Evolutionary conservation across 257 asterid genomes (phyloP).

Genomic region (Primulina huaijiensis): DNA sequence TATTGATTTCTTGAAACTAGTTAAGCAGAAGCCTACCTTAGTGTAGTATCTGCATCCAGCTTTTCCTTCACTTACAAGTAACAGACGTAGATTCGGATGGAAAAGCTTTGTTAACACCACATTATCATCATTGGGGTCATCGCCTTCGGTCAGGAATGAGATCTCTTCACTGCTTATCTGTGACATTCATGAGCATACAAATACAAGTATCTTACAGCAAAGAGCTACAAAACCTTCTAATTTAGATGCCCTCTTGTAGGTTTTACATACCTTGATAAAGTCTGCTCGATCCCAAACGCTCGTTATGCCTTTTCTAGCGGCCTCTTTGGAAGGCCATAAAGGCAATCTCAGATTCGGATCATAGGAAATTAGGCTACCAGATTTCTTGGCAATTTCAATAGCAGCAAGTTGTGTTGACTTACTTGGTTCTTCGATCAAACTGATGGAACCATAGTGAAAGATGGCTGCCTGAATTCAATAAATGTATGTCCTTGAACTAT

Average conservation of each 20-base stretch:
- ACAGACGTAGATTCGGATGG: conserved; percentile 66
- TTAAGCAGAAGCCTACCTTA: conserved; percentile 44
- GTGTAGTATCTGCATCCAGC: conserved; percentile 89
- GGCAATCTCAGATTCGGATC: conserved; percentile 93
- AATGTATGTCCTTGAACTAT: conserved; percentile 17
- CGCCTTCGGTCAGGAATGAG: conserved; percentile 70
- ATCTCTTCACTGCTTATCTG: conserved; percentile 93
- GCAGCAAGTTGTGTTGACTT: conserved; percentile 81
- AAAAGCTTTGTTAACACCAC: conserved; percentile 78
- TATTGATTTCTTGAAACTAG: conserved; percentile 4
- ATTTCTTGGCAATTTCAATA: conserved; percentile 65
- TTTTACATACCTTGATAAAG: conserved; percentile 63
- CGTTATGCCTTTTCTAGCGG: conserved; percentile 79
- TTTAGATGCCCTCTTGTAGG: background rate
- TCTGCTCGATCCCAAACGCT: conserved; percentile 81
- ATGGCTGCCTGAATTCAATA: conserved; percentile 61
- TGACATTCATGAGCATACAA: conserved; percentile 21
- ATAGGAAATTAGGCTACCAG: conserved; percentile 78
- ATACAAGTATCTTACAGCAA: background rate
- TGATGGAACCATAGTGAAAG: conserved; percentile 90
- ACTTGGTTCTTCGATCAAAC: conserved; percentile 89
- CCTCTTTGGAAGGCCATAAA: conserved; percentile 87
- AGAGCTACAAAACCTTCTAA: conserved; percentile 2
- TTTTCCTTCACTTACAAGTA: conserved; percentile 82
- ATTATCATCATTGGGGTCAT: conserved; percentile 58